phyloP scores from a whole-genome alignment of 306 rosid genomes.

The Urtica urens region DNA sequence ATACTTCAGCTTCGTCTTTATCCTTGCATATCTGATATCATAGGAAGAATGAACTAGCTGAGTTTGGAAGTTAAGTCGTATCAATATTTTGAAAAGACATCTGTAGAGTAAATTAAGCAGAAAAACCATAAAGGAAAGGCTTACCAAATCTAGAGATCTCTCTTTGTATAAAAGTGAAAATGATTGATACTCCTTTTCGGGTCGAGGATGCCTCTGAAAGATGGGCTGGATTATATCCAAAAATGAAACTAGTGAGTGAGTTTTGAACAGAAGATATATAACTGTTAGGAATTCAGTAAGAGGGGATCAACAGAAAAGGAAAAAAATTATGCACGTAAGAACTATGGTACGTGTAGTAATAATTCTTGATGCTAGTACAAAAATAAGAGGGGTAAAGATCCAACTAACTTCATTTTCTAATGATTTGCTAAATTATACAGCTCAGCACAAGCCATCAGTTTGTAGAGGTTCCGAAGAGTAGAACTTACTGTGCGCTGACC shows the following conservation, averaged over 20 bases:
- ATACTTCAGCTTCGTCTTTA: constrained; percentile 93
- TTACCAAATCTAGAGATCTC: constrained; percentile 27
- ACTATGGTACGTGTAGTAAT: too few relatives aligned
- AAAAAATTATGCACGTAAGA: too few relatives aligned
- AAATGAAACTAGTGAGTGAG: too few relatives aligned
- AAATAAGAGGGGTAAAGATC: too few relatives aligned
- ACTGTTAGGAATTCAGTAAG: not conserved
- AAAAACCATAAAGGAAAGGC: not conserved
- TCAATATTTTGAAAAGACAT: too few relatives aligned
- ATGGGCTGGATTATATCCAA: constrained; percentile 7
- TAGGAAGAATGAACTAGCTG: not conserved
- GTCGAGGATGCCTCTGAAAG: constrained; percentile 22
- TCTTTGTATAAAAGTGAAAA: constrained; percentile 20
- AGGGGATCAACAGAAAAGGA: not conserved
- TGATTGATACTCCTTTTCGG: constrained; percentile 23
- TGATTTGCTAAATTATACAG: not conserved
- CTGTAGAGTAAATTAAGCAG: too few relatives aligned
- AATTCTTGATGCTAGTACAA: too few relatives aligned
- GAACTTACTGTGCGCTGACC: constrained; percentile 81
- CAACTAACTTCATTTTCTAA: not conserved
- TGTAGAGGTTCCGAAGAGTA: constrained; percentile 1
- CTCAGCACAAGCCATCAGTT: constrained; percentile 5
- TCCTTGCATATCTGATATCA: constrained; percentile 71
- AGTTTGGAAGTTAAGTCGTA: not conserved
- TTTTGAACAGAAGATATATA: not conserved